Conservation (phyloP, 1,284 basidiomycete genomes). For the Rugosomyces carneus region DNA sequence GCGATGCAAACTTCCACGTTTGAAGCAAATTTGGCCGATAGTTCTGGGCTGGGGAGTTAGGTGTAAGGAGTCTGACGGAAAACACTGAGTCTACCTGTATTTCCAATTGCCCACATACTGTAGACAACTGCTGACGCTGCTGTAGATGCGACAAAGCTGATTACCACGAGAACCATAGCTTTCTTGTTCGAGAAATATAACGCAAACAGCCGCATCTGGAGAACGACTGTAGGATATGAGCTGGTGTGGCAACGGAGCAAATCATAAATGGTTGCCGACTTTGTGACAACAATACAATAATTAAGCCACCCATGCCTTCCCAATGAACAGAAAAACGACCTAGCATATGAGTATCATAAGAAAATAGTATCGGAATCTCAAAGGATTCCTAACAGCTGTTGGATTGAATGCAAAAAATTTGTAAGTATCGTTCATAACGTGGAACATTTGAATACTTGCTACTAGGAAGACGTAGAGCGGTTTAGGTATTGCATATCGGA, state of each 20-base stretch:
- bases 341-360: background rate
- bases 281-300: background rate
- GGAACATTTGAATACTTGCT: background rate
- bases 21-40: background rate
- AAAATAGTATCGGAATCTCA: background rate
- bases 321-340: background rate
- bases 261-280: background rate
- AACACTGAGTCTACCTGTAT: no score
- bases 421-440: background rate
- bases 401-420: background rate
- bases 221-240: conserved; percentile 36
- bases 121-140: background rate
- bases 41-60: no score
- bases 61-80: no score
- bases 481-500: no score
- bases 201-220: conserved; percentile 54
- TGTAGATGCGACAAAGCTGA: background rate
- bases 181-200: conserved; percentile 49
- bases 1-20: background rate
- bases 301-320: background rate
- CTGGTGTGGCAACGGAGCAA: no score
- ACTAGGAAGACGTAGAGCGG: background rate
- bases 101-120: no score
- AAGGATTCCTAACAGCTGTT: background rate
- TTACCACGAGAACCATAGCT: conserved; percentile 19